A percentile compares a stretch with the other conserved stretches of the same genome.
Evolutionary conservation across 352 stramenopile genomes (phyloP).

Genomic region (Pythium sp.): DNA sequence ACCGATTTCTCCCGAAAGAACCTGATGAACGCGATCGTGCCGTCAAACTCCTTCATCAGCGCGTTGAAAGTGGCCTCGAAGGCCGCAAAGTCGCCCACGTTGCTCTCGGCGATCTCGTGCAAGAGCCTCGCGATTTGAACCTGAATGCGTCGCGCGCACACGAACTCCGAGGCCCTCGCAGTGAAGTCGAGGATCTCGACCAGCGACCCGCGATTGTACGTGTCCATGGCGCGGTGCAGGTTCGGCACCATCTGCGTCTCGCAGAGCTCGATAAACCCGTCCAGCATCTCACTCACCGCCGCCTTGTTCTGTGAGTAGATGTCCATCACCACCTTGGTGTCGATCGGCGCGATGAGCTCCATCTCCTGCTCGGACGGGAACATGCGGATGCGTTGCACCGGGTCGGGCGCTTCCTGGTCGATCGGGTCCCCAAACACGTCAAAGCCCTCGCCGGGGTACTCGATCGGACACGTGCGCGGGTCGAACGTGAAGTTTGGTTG

Average conservation of each 20-base stretch:
- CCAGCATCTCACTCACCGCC: constrained; percentile 66
- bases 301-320: constrained; percentile 64
- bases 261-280: constrained; percentile 60
- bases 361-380: constrained; percentile 54
- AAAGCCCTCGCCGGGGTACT: constrained; percentile 32
- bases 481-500: constrained; percentile 13
- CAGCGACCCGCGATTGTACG: constrained; percentile 41
- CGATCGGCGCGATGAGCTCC: constrained; percentile 51
- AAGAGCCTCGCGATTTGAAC: constrained; percentile 59
- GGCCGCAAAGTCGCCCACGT: constrained; percentile 41
- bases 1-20: constrained; percentile 32
- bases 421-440: constrained; percentile 34
- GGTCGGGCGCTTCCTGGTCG: constrained; percentile 18
- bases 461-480: constrained; percentile 22
- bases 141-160: constrained; percentile 61
- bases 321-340: constrained; percentile 46
- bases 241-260: constrained; percentile 49
- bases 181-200: constrained; percentile 70
- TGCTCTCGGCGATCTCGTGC: constrained; percentile 47
- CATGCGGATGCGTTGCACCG: constrained; percentile 21
- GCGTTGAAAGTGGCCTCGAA: constrained; percentile 21
- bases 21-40: constrained; percentile 32
- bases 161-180: constrained; percentile 65
- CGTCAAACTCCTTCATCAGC: constrained; percentile 31
- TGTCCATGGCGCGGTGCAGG: constrained; percentile 32